These are phyloP conservation scores for Nemania bipapillata DNA, from an alignment of 2,329 filamentous ascomycete species.

Conservation along the genomic window DNA sequence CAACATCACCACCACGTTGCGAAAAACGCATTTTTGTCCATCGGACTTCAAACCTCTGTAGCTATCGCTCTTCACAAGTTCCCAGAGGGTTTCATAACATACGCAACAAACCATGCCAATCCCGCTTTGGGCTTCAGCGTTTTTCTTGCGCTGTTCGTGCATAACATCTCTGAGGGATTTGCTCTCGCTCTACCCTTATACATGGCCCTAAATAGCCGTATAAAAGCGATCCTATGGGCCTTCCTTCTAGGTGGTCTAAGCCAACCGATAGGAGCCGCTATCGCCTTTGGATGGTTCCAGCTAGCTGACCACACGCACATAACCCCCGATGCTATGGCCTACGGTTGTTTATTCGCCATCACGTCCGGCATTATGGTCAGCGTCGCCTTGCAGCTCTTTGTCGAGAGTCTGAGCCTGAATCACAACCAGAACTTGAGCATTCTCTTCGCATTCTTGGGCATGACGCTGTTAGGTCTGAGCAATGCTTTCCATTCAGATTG, in stretches of 20 bases:
- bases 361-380: conserved; percentile 96
- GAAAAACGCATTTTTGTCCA: conserved; percentile 89
- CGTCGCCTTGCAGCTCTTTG: conserved; percentile 88
- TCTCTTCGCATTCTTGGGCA: conserved; percentile 83
- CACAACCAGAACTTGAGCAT: conserved; percentile 82
- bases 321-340: conserved; percentile 67
- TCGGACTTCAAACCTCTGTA: conserved; percentile 94
- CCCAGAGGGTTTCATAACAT: conserved; percentile 87
- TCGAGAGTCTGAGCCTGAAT: conserved; percentile 83
- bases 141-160: conserved; percentile 94
- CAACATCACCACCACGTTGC: conserved; percentile 94
- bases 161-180: conserved; percentile 98
- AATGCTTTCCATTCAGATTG: conserved; percentile 78
- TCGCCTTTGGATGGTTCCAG: conserved; percentile 88
- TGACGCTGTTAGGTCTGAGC: conserved; percentile 86
- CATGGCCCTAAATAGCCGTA: conserved; percentile 83
- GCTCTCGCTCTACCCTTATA: conserved; percentile 92
- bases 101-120: conserved; percentile 96
- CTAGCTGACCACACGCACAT: conserved; percentile 67
- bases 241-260: conserved; percentile 84
- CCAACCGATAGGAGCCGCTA: conserved; percentile 84
- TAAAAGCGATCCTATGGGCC: conserved; percentile 85
- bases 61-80: conserved; percentile 97
- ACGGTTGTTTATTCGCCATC: conserved; percentile 84
- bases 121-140: conserved; percentile 88